Evolutionary conservation across 2,329 filamentous ascomycete species (phyloP), one percentile per base, ranked within the genome.

Genomic region (Aspergillus spinulosporus): DNA sequence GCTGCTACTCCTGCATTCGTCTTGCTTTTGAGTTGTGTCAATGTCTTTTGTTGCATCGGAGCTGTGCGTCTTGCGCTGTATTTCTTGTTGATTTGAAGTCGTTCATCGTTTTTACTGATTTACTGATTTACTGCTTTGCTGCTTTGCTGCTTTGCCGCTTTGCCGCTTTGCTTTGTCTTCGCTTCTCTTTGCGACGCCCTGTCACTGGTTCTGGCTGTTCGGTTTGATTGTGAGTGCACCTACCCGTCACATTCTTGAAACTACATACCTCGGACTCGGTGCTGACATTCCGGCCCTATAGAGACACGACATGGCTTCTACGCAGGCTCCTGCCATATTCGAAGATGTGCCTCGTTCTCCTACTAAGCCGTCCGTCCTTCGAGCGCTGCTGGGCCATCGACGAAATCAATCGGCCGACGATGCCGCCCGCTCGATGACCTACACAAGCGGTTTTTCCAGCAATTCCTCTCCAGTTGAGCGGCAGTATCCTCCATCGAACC

Each of bases 371-470:
- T 78, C 77, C 37, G 74, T 79, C 43, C 72, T 85, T 59, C 80
- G 79, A 65, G 80, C 81, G 15, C 77, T 84, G 54, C 78, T 84
- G 67, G 68, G 70, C 55, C 76, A 82, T 64, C 78, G 76, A 62
- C 76, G 78, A 49, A 76, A 77, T 57, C 75, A 76, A 44, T 79
- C 69, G 4, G 68, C 68, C 5, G 69, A 72, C 49, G 69, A 71
- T 56, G 66, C 64, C 15, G 43, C 64, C 47, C 42, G 60, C 32
- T 54, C 62, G 8, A 63, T 60, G 29, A 43, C 56, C 28, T 75
- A 80, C 61, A 77, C 72, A 59, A 76, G 74, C 46, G 75, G 75
- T 51, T 73, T 75, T 15, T 76, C 76, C 28, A 73, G 67, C 48
- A 60, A 66, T 29, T 64, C 71, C 69, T 76, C 78, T 29, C 70